phyloP scores from a whole-genome alignment of 2,329 filamentous ascomycete genomes.

The Ophiosphaerella herpotricha region DNA sequence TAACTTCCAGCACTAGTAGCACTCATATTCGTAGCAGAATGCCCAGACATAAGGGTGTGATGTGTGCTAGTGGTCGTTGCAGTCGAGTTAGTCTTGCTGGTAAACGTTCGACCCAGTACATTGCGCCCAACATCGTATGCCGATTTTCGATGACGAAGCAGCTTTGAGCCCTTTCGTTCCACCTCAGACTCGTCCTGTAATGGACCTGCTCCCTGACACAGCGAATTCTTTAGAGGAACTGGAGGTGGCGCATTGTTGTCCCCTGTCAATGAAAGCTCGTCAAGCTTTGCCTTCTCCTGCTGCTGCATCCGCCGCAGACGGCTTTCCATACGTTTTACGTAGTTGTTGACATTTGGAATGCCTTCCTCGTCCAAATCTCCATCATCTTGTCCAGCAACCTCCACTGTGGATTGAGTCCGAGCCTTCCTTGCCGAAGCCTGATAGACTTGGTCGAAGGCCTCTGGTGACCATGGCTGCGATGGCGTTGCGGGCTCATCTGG shows the following conservation, averaged over 20 bases:
- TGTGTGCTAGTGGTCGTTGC: conserved; percentile 71
- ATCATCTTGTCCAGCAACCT: conserved; percentile 58
- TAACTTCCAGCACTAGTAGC: conserved; percentile 94
- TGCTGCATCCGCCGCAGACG: conserved; percentile 73
- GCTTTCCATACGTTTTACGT: conserved; percentile 90
- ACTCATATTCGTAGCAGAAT: conserved; percentile 87
- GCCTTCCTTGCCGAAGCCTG: conserved; percentile 46
- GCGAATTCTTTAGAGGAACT: conserved; percentile 63
- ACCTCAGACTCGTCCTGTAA: conserved; percentile 43
- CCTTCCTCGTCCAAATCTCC: conserved; percentile 63
- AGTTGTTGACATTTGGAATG: conserved; percentile 77
- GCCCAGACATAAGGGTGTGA: conserved; percentile 90
- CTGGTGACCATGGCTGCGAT: conserved; percentile 84
- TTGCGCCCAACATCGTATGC: conserved; percentile 76
- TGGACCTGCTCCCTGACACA: conserved; percentile 47
- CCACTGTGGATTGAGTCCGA: conserved; percentile 72
- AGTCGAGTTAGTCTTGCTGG: conserved; percentile 85
- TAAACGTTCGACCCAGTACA: conserved; percentile 77
- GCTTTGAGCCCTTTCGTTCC: conserved; percentile 35
- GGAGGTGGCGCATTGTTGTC: conserved; percentile 58
- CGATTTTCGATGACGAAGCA: conserved; percentile 68
- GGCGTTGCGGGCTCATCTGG: conserved; percentile 61
- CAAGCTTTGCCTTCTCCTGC: conserved; percentile 42
- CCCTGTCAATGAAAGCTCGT: conserved; percentile 57
- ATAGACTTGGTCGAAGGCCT: conserved; percentile 71